These are phyloP conservation scores for Aspergillus jensenii DNA, from an alignment of 2,329 filamentous ascomycete species.

Conservation along the genomic window DNA sequence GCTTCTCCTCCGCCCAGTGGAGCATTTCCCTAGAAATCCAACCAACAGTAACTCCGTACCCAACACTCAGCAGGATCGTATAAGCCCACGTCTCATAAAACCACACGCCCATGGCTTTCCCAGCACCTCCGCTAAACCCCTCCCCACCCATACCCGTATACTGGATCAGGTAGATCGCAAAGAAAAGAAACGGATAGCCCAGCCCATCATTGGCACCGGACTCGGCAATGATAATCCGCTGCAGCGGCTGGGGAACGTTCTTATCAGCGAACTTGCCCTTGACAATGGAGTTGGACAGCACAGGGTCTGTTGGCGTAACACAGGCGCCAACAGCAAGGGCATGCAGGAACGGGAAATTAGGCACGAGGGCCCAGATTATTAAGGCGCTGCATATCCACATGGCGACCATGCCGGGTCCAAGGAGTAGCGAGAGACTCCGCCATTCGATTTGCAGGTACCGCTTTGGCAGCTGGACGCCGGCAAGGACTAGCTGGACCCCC, in stretches of 20 bases:
- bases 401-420: conserved; percentile 78
- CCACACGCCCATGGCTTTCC: conserved; percentile 73
- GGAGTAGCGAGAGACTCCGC: conserved; percentile 69
- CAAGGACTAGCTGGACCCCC: conserved; percentile 85
- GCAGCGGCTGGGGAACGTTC: conserved; percentile 78
- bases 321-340: conserved; percentile 79
- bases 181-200: conserved; percentile 84
- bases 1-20: conserved; percentile 78
- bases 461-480: conserved; percentile 82
- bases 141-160: conserved; percentile 62
- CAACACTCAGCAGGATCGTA: conserved; percentile 72
- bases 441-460: conserved; percentile 78
- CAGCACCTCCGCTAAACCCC: conserved; percentile 58
- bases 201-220: conserved; percentile 87
- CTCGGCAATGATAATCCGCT: conserved; percentile 78
- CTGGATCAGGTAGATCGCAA: conserved; percentile 80
- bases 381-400: conserved; percentile 88
- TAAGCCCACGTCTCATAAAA: conserved; percentile 85
- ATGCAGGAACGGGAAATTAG: conserved; percentile 70
- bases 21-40: conserved; percentile 80
- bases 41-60: conserved; percentile 75
- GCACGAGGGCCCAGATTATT: conserved; percentile 74
- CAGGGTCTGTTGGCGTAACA: conserved; percentile 88
- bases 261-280: conserved; percentile 93
- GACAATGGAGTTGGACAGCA: conserved; percentile 84